These are phyloP conservation scores for Penicillium tannophilum DNA, from an alignment of 495 filamentous ascomycete species.

Conservation along the genomic window DNA sequence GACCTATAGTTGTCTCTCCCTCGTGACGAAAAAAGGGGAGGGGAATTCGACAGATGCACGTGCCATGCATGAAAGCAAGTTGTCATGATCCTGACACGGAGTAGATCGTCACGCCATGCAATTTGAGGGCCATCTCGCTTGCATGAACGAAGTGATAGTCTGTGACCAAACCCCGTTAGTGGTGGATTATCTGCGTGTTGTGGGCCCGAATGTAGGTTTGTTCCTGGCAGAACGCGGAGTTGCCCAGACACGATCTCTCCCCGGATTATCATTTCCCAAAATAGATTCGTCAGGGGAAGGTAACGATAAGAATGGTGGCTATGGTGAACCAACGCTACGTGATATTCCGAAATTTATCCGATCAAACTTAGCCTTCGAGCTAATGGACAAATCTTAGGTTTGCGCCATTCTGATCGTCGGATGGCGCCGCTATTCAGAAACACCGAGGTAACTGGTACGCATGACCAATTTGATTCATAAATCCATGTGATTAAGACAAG, in stretches of 20 bases:
- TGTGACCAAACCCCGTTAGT: constrained; percentile 3
- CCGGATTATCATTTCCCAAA: constrained; percentile 25
- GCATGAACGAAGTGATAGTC: constrained; percentile 19
- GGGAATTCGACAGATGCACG: constrained; percentile 12
- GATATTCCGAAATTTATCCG: constrained; percentile 3
- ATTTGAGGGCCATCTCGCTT: constrained; percentile 18
- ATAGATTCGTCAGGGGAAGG: constrained; percentile 19
- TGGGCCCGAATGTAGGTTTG: background rate
- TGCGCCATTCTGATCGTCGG: background rate
- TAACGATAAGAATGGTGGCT: background rate
- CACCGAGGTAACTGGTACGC: background rate
- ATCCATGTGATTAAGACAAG: background rate
- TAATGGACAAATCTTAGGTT: background rate
- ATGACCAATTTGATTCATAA: too few species aligned
- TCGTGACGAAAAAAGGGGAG: background rate
- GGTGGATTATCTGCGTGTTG: constrained; percentile 7
- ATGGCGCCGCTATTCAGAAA: background rate
- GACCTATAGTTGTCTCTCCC: background rate
- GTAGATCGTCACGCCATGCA: constrained; percentile 19
- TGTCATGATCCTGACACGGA: constrained; percentile 14
- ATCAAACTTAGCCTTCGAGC: background rate
- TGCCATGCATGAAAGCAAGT: constrained; percentile 13
- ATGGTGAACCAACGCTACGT: background rate
- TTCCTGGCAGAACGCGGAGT: background rate
- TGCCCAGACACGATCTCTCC: constrained; percentile 8